A percentile compares a stretch with the other conserved stretches of the same genome.
Conservation (phyloP, 306 rosid species). For the Cucurbita ficifolia region DNA sequence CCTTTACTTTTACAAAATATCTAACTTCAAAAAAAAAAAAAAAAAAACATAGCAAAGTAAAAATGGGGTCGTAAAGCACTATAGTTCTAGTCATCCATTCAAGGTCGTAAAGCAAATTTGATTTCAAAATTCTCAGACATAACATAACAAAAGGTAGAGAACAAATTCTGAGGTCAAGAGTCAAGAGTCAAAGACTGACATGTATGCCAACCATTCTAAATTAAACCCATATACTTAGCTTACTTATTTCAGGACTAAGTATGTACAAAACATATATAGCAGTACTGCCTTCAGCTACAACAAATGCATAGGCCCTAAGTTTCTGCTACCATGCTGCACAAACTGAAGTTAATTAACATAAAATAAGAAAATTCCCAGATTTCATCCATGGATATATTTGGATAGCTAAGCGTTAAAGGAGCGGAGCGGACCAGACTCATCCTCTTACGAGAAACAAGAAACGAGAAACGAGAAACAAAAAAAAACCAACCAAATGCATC, state of each 20-base stretch:
- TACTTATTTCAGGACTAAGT: conserved; percentile 22
- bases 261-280: conserved; percentile 26
- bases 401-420: conserved; percentile 4
- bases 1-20: neutral
- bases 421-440: conserved; percentile 16
- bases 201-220: neutral
- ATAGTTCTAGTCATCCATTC: neutral
- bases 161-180: neutral
- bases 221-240: conserved; percentile 8
- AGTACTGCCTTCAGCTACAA: conserved; percentile 11
- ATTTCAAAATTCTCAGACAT: neutral
- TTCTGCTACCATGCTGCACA: conserved; percentile 38
- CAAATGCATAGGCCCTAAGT: conserved; percentile 15
- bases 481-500: conserved; percentile 21
- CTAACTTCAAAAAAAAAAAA: neutral
- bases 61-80: neutral
- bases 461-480: conserved; percentile 23
- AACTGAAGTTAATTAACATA: conserved; percentile 29
- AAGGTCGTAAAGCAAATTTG: neutral
- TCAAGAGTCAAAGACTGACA: neutral
- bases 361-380: conserved; percentile 20
- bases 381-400: conserved; percentile 14
- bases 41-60: neutral
- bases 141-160: neutral
- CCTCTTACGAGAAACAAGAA: conserved; percentile 7